Evolutionary conservation across 139 green algal genomes (phyloP), one percentile per base, ranked within the genome.

Genomic region (Penium margaritaceum): DNA sequence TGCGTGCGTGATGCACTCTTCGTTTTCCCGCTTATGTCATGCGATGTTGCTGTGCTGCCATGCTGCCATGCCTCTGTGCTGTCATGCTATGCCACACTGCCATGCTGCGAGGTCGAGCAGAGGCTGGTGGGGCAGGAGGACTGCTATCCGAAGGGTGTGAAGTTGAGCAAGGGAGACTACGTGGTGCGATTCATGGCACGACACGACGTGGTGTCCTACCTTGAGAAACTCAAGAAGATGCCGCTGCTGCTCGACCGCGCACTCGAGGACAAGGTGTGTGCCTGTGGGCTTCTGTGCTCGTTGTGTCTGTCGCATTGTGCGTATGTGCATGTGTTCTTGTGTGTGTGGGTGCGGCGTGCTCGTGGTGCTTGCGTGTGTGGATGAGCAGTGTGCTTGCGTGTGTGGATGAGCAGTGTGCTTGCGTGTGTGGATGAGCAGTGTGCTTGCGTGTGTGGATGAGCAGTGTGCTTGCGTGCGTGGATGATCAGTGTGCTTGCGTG

Each of bases 121-220:
- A 38, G 36, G 17, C 65, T 86, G 51, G 67, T 95, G 53, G 70
- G 30, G 24, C 41, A 39, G 17, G 57, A 55, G 7, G 87, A 92
- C 77, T 77, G 86, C 21, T 88, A 90, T 51, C 88, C 89, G n/a
- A 82, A 85, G 21, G 60, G 66, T 17, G 71, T 85, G 1, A 67
- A 76, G 1, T 78, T 93, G 27, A 17, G 17, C 78, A 58, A 83
- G 79, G 90, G 88, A 9, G 85, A 90, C 15, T 84, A 90, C 70
- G 87, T 72, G 6, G 67, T 92, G 27, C 78, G 85, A 30, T n/a
- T 75, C 46, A 44, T 46, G 24, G 30, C 66, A 12, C 33, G 70
- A 1, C 53, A 67, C 19, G 70, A 76, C 62, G 5, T 69, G 32
- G 70, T 76, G 43, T 33, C 30, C 30, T n/a, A 60, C 7, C 54